A percentile compares a stretch with the other conserved stretches of the same genome.
Conservation (phyloP, 371 early-diverging fungal genomes). For the Sporodiniella umbellata region DNA sequence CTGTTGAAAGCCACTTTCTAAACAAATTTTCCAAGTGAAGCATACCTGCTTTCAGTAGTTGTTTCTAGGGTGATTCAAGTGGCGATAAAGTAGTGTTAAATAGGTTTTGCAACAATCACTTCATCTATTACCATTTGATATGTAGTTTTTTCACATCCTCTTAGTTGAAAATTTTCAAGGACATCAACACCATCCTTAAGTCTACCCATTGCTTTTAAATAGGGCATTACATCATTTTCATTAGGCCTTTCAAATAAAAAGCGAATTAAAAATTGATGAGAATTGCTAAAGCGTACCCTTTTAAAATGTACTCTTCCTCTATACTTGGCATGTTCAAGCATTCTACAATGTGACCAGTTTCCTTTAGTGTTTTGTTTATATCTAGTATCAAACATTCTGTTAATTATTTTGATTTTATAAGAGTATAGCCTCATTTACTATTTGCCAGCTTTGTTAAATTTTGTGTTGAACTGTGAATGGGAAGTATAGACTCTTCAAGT, state of each 20-base stretch:
- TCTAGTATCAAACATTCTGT: conserved; percentile 36
- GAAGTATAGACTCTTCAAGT: conserved; percentile 77
- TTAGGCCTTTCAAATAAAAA: conserved; percentile 35
- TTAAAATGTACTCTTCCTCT: conserved; percentile 69
- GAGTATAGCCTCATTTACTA: conserved; percentile 65
- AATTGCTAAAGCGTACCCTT: conserved; percentile 29
- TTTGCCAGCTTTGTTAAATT: conserved; percentile 74
- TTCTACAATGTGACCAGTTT: conserved; percentile 70
- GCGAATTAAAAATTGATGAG: background rate
- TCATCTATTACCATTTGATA: conserved; percentile 42
- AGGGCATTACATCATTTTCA: conserved; percentile 49
- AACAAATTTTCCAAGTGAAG: conserved; percentile 55
- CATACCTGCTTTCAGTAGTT: conserved; percentile 54
- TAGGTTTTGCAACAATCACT: no score
- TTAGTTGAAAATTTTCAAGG: conserved; percentile 47
- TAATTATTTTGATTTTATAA: background rate
- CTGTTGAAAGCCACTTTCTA: conserved; percentile 47
- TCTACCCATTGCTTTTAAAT: conserved; percentile 52
- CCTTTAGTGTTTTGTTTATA: conserved; percentile 67
- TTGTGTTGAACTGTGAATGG: conserved; percentile 85
- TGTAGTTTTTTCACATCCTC: conserved; percentile 52
- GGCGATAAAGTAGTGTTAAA: no score
- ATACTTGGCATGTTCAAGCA: conserved; percentile 75
- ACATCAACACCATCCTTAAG: conserved; percentile 57
- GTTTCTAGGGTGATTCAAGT: no score